Evolutionary conservation across 805 yeast species (phyloP), one percentile per base, ranked within the genome.

Genomic region (Candida saitoana): DNA sequence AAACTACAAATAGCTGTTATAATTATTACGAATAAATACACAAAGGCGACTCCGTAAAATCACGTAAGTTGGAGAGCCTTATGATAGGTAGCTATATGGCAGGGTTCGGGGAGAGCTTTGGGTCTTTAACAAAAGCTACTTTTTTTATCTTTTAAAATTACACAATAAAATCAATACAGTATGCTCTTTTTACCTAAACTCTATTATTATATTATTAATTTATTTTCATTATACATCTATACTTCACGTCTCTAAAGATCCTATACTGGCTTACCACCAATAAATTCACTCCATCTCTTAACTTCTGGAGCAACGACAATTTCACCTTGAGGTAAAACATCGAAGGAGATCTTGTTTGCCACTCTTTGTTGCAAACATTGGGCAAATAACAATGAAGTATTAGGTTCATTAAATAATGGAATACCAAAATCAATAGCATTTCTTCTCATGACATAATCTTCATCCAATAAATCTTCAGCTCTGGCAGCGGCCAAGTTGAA

Each of bases 401-500:
- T 82, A 50, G 98, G 96, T 72, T 93, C 99, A 62, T 91, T 93
- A 74, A 93, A 91, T 60, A 93, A 74, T 34, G 99, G 96, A 57
- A 91, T 84, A 46, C 87, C 98, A 63, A 93, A 93, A 65, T 93
- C 99, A 69, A 93, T 95, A 37, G 99, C 98, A 64, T 93, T 93
- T 74, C 99, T 84, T 75, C 99, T 84, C 99, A 93, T 93, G 44
- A 91, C 83, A 65, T 93, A 93, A 68, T 93, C 97, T 65, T 85
- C 84, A 59, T 93, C 97, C 49, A 79, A 65, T 49, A 87, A 74
- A 49, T 77, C 70, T 56, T 87, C 95, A 34, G 98, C 99, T 62
- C 96, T 80, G 34, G 87, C 84, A 54, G 75, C 75, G 41, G 99
- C 97, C 57, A 93, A 77, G 71, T 93, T 93, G 78, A 91, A 82